These are phyloP conservation scores for Termitomyces sp. DNA, from an alignment of 768 basidiomycete genomes.

Conservation along the genomic window DNA sequence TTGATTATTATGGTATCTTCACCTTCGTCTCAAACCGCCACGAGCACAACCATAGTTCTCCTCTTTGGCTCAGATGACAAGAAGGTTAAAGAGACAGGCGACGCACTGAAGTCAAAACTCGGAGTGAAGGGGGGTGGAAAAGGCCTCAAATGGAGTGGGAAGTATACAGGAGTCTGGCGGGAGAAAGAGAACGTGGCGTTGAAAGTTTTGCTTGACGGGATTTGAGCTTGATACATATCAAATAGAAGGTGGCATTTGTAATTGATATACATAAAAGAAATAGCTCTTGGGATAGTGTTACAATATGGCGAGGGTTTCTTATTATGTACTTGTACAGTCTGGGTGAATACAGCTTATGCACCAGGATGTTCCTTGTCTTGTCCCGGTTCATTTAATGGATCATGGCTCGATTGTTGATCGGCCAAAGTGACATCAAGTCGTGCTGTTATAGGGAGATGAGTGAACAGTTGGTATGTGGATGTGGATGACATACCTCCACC, in stretches of 20 bases:
- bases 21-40: constrained; percentile 19
- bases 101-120: constrained; percentile 49
- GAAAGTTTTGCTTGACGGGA: constrained; percentile 29
- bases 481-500: constrained; percentile 13
- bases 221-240: constrained; percentile 11
- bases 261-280: background rate
- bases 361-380: constrained; percentile 5
- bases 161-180: constrained; percentile 62
- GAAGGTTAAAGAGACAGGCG: constrained; percentile 53
- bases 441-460: background rate
- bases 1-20: constrained; percentile 51
- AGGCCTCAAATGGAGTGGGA: constrained; percentile 72
- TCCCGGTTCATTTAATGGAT: constrained; percentile 1
- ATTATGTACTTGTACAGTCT: background rate
- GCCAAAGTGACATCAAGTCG: constrained; percentile 3
- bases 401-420: background rate
- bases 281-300: constrained; percentile 3
- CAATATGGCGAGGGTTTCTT: constrained; percentile 1
- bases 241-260: background rate
- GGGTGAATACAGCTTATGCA: background rate
- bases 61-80: constrained; percentile 57
- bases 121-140: constrained; percentile 76
- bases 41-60: constrained; percentile 49
- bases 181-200: constrained; percentile 37
- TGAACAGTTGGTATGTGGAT: background rate